Conservation (phyloP, 2,329 filamentous ascomycete species). For the Aspergillus sp. region DNA sequence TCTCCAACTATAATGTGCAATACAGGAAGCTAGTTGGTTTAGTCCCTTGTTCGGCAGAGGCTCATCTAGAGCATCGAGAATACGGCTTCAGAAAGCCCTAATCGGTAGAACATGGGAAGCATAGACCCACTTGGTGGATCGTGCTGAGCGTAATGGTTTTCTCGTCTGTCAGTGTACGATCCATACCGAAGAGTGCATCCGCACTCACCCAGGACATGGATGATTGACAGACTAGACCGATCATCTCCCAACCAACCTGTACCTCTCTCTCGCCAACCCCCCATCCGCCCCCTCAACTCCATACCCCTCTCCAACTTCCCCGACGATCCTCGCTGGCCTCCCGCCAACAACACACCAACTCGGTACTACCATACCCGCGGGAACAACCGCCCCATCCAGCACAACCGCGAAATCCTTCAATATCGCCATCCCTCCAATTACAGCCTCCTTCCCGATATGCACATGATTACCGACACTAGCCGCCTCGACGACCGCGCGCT, state of each 20-base stretch:
- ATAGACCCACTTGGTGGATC: no score
- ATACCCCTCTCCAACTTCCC: conserved; percentile 57
- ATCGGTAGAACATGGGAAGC: no score
- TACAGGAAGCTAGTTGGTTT: no score
- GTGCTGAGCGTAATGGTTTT: no score
- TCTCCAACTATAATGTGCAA: no score
- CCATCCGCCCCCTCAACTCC: conserved; percentile 40
- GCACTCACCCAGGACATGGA: no score
- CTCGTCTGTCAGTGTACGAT: no score
- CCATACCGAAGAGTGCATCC: no score
- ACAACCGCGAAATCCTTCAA: conserved; percentile 91
- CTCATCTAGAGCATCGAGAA: no score
- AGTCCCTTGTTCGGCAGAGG: no score
- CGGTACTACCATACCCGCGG: conserved; percentile 83
- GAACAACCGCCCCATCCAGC: conserved; percentile 75
- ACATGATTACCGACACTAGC: conserved; percentile 80
- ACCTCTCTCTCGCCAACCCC: conserved; percentile 37
- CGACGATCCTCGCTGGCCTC: conserved; percentile 69
- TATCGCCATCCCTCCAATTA: conserved; percentile 79
- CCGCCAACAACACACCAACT: conserved; percentile 90
- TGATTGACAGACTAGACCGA: not conserved
- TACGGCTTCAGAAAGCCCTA: no score
- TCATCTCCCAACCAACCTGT: conserved; percentile 32
- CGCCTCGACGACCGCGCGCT: conserved; percentile 68
- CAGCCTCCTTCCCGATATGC: conserved; percentile 69